Conservation (phyloP, 2,329 filamentous ascomycete species). For the Aspergillus puulaauensis region DNA sequence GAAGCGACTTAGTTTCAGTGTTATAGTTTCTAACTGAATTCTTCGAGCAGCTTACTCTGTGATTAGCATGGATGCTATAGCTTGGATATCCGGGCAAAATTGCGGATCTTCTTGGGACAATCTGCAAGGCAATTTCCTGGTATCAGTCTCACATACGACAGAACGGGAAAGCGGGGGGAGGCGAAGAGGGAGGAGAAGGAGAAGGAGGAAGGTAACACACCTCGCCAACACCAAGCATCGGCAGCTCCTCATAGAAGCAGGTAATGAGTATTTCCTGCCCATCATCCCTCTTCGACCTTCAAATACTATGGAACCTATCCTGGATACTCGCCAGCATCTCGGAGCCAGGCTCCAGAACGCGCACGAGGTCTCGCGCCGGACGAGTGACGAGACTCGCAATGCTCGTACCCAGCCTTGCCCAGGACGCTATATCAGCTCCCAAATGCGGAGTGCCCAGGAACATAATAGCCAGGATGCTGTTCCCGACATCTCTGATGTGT, state of each 20-base stretch:
- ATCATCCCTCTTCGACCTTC: neutral
- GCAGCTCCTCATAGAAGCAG: neutral
- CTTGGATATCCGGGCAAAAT: no score
- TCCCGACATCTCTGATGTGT: conserved; percentile 30
- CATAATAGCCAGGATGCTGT: conserved; percentile 30
- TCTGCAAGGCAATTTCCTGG: no score
- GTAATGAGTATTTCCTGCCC: neutral
- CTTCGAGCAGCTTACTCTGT: no score
- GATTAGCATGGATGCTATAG: no score
- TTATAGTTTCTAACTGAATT: no score
- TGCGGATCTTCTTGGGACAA: no score
- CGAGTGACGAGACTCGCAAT: neutral
- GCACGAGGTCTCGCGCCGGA: neutral
- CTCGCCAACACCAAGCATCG: neutral
- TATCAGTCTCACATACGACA: no score
- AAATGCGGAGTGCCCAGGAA: conserved; percentile 42
- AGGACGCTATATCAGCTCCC: conserved; percentile 34
- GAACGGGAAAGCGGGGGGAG: no score
- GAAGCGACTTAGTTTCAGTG: no score
- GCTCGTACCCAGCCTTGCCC: conserved; percentile 19
- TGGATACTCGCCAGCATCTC: neutral
- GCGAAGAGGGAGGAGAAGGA: no score
- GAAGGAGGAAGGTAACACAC: no score
- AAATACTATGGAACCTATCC: neutral
- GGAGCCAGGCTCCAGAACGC: neutral